phyloP scores from a whole-genome alignment of 2,329 filamentous ascomycete genomes.

The Beauveria sp. region DNA sequence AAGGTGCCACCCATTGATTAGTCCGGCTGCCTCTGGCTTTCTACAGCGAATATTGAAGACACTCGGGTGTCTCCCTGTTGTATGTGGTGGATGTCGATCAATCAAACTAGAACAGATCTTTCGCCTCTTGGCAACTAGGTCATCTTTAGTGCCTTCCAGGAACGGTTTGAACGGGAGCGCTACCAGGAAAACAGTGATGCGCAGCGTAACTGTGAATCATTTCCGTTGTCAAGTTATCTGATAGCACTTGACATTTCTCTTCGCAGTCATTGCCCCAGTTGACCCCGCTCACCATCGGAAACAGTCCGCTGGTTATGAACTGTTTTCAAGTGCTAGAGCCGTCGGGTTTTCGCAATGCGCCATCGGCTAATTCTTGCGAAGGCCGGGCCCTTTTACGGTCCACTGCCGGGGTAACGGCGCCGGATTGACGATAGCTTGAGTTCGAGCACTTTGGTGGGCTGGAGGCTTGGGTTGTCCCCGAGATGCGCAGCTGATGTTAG shows the following conservation, averaged over 20 bases:
- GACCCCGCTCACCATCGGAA: neutral
- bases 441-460: neutral
- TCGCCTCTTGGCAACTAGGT: no score
- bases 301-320: neutral
- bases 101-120: no score
- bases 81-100: no score
- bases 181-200: neutral
- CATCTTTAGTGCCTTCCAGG: neutral
- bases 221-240: neutral
- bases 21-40: no score
- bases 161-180: neutral
- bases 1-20: no score
- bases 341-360: neutral
- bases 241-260: neutral
- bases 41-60: no score
- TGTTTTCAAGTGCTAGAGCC: neutral
- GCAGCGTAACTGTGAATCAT: neutral
- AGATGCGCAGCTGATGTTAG: no score
- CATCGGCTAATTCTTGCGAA: neutral
- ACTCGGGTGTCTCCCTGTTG: no score
- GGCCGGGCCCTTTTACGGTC: neutral
- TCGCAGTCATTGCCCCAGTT: neutral
- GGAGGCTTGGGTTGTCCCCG: neutral
- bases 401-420: neutral
- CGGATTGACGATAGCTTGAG: neutral